phyloP scores from a whole-genome alignment of 1,284 basidiomycete species.

The Marasmius oreades region DNA sequence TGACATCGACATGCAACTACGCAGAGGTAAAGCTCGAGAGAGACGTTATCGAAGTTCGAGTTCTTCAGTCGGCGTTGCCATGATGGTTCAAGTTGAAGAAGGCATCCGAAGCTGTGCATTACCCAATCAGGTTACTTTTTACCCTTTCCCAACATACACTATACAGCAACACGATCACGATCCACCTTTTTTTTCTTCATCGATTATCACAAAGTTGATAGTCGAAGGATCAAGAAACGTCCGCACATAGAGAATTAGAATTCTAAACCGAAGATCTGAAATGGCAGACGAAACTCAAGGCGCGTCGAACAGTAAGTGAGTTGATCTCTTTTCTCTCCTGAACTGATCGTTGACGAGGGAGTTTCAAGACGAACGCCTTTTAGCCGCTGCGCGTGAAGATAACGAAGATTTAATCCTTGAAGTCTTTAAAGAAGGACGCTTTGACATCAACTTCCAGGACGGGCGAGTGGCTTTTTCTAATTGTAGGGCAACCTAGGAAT shows the following conservation, averaged over 20 bases:
- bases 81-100: too few species aligned
- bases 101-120: too few species aligned
- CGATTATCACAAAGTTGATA: too few species aligned
- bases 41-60: too few species aligned
- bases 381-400: conserved; percentile 74
- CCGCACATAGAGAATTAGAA: background rate
- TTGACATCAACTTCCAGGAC: conserved; percentile 76
- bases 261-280: background rate
- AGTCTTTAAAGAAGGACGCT: conserved; percentile 51
- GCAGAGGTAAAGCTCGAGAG: too few species aligned
- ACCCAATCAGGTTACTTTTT: too few species aligned
- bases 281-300: background rate
- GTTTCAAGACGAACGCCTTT: conserved; percentile 64
- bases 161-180: too few species aligned
- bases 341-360: conserved; percentile 1
- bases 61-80: too few species aligned
- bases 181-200: too few species aligned
- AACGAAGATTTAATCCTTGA: conserved; percentile 68
- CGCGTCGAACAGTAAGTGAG: conserved; percentile 1
- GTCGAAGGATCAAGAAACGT: too few species aligned
- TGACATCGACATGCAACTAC: too few species aligned
- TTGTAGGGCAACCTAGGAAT: background rate
- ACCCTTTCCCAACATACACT: too few species aligned
- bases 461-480: conserved; percentile 47
- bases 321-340: background rate